A percentile compares a stretch with the other conserved stretches of the same genome.
These are phyloP conservation scores for Aureobasidium melanogenum DNA, from an alignment of 2,329 filamentous ascomycete genomes.

Conservation along the genomic window DNA sequence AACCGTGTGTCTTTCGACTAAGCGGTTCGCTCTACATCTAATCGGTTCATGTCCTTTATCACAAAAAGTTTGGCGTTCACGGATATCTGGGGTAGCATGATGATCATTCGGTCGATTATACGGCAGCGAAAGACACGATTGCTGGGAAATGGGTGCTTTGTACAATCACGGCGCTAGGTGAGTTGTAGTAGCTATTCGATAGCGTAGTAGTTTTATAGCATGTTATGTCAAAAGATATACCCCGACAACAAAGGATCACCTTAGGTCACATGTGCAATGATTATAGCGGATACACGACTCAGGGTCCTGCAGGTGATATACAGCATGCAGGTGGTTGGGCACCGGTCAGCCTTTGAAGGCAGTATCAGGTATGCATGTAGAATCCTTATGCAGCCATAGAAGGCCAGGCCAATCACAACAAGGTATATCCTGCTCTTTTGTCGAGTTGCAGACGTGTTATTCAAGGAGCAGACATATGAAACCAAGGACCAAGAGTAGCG, in stretches of 20 bases:
- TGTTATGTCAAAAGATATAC: constrained; percentile 8
- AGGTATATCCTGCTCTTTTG: neutral
- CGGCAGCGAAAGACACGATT: neutral
- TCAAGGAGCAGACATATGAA: neutral
- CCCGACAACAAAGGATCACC: neutral
- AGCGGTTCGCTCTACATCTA: neutral
- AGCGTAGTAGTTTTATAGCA: constrained; percentile 6
- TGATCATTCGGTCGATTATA: constrained; percentile 3
- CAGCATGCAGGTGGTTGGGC: neutral
- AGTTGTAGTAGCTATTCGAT: constrained; percentile 9
- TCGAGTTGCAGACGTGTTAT: neutral
- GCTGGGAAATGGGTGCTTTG: neutral
- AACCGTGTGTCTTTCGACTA: constrained; percentile 31
- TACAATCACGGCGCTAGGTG: constrained; percentile 6
- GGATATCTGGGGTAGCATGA: constrained; percentile 7
- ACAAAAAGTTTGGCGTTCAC: constrained; percentile 11
- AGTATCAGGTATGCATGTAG: neutral
- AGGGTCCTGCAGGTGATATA: neutral
- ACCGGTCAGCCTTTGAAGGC: neutral
- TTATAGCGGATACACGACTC: neutral
- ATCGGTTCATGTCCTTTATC: neutral
- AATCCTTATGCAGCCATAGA: neutral
- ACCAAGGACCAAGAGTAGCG: neutral
- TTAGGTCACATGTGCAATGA: neutral
- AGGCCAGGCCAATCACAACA: neutral